Evolutionary conservation across 768 basidiomycete genomes (phyloP), one percentile per base, ranked within the genome.

Genomic region (Cyclocybe cylindracea): DNA sequence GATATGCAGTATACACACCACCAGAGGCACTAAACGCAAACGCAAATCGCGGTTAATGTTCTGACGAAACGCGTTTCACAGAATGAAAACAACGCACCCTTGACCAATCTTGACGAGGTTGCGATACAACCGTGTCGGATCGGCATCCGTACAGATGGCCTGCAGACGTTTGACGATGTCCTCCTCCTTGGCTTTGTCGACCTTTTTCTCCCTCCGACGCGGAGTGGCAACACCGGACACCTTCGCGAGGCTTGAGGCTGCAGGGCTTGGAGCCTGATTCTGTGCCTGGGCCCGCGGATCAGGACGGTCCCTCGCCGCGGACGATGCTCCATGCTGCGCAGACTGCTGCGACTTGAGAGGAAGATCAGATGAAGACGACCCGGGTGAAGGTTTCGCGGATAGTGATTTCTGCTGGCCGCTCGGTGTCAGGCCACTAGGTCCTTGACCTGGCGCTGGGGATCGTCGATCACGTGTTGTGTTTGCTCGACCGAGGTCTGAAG

Each of bases 1-100:
- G 95, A 66, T 97, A 97, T 11, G 96, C 96, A 10, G 95, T 98
- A 72, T 97, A 99, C 2, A 98, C 97, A 59, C 96, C 96, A 37
- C 97, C 96, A 14, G 92, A 96, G 11, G 97, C 96, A 53, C 94
- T 95, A 66, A 8, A 51, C 44, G 13, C 3, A 34, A 42, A 41
- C 5, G 8, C 24, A 29, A 38, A 39, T 32, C n/a, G 46, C 29
- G 59, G 16, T 13, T 10, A 55, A 13, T 29, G 14, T 47, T 52
- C 53, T 24, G 24, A 5, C 24, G 24, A 55, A 50, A 24, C 49
- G 53, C 29, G 37, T 44, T 16, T 43, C 2, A 37, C 46, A 41
- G 32, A 35, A 39, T 46, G 46, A 50, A 51, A 54, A 57, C 18
- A 11, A 62, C 89, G 64, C 61, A 96, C 94, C 96, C 97, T 70